Conservation (phyloP, 1,284 basidiomycete species). For the Porphyrellus sp. region DNA sequence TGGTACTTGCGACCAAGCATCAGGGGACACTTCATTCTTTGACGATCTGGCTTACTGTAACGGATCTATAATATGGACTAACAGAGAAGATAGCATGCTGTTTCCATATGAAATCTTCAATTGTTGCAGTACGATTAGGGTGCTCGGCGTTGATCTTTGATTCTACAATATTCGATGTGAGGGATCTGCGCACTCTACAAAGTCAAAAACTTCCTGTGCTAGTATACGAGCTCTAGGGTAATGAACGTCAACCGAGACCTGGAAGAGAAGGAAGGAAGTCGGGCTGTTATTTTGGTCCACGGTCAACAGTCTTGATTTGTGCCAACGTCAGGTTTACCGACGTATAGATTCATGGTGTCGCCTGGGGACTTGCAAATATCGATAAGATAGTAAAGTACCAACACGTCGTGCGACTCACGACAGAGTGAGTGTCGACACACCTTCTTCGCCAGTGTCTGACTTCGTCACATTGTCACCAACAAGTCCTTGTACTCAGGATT, state of each 20-base stretch:
- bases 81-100: conserved; percentile 56
- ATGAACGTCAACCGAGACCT: conserved; percentile 31
- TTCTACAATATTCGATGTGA: conserved; percentile 58
- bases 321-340: conserved; percentile 77
- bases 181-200: conserved; percentile 68
- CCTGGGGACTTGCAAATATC: conserved; percentile 39
- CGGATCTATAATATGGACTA: conserved; percentile 55
- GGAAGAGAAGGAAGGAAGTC: conserved; percentile 38
- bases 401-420: conserved; percentile 37
- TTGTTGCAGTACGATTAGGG: conserved; percentile 54
- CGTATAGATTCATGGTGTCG: conserved; percentile 66
- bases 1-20: conserved; percentile 50
- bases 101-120: conserved; percentile 62
- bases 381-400: conserved; percentile 4
- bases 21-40: background rate
- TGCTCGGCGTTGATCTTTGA: conserved; percentile 67
- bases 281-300: conserved; percentile 63
- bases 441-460: conserved; percentile 58
- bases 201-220: conserved; percentile 72
- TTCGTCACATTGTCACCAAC: conserved; percentile 72
- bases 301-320: conserved; percentile 75
- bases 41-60: conserved; percentile 48
- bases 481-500: conserved; percentile 46
- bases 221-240: conserved; percentile 69
- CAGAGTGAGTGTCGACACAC: conserved; percentile 64